Conservation (phyloP, 768 basidiomycete species). For the Trametes gibbosa region DNA sequence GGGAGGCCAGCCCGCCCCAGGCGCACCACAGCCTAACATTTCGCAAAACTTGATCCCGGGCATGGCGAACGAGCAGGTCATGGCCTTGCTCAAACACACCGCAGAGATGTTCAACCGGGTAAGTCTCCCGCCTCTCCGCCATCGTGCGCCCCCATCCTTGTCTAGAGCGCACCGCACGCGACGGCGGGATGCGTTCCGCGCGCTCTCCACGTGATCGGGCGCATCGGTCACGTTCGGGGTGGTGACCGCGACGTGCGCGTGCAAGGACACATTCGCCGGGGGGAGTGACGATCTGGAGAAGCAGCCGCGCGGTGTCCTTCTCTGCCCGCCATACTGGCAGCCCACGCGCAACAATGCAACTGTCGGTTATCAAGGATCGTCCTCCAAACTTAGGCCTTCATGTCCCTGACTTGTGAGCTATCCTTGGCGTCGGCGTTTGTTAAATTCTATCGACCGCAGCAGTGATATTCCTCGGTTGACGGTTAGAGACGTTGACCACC, state of each 20-base stretch:
- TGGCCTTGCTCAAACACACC: constrained; percentile 54
- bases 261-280: constrained; percentile 5
- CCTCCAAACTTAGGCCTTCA: neutral
- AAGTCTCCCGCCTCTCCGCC: constrained; percentile 17
- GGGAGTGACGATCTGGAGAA: neutral
- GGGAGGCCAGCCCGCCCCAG: constrained; percentile 11
- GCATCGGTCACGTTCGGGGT: constrained; percentile 23
- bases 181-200: constrained; percentile 14
- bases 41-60: constrained; percentile 14
- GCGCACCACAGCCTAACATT: neutral
- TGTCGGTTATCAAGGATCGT: neutral
- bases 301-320: constrained; percentile 1
- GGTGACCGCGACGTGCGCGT: constrained; percentile 18
- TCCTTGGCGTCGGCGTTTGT: constrained; percentile 3
- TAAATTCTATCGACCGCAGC: neutral
- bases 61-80: constrained; percentile 56
- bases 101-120: constrained; percentile 55
- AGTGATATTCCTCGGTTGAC: too few relatives aligned
- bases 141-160: neutral
- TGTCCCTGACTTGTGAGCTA: constrained; percentile 1
- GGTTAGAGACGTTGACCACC: too few relatives aligned
- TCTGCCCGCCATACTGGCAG: neutral
- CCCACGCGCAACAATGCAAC: neutral
- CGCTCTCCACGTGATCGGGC: constrained; percentile 24
- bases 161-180: neutral